Percentiles rank a stretch among this genome's conserved stretches.
These are phyloP conservation scores for Amanita pseudoporphyria DNA, from an alignment of 768 basidiomycete species.

Conservation along the genomic window DNA sequence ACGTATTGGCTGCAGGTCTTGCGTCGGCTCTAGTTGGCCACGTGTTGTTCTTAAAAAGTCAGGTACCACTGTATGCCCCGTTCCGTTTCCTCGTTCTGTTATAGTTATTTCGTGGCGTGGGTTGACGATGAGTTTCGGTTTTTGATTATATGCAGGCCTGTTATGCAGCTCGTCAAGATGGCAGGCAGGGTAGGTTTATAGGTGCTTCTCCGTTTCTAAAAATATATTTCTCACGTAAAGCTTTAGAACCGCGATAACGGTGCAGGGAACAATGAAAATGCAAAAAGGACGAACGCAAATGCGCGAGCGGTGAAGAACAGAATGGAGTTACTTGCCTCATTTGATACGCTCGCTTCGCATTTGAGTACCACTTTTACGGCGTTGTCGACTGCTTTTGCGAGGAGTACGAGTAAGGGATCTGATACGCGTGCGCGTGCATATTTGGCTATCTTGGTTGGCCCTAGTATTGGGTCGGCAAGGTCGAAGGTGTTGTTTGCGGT, in stretches of 20 bases:
- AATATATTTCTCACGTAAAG: too few species aligned
- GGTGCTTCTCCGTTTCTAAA: background rate
- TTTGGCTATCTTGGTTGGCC: slow-evolving; percentile 57
- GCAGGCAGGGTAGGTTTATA: slow-evolving; percentile 39
- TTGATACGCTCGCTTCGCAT: slow-evolving; percentile 67
- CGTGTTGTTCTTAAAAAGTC: slow-evolving; percentile 68
- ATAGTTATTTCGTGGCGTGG: too few species aligned
- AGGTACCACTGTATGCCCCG: slow-evolving; percentile 62
- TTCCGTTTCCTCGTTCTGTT: background rate
- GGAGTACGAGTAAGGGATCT: background rate
- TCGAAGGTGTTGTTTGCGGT: slow-evolving; percentile 53
- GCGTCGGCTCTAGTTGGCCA: slow-evolving; percentile 57
- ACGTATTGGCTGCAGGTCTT: slow-evolving; percentile 53
- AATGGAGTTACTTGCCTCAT: slow-evolving; percentile 50
- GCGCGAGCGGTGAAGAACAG: slow-evolving; percentile 48
- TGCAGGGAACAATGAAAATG: too few species aligned
- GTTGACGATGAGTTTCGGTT: background rate
- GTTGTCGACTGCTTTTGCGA: slow-evolving; percentile 57
- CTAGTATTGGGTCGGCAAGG: slow-evolving; percentile 51
- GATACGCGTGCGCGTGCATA: slow-evolving; percentile 28
- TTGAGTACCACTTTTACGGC: slow-evolving; percentile 66
- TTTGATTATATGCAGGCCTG: slow-evolving; percentile 33
- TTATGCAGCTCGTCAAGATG: slow-evolving; percentile 52
- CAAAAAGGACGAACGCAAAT: slow-evolving; percentile 10
- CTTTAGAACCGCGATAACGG: too few species aligned